phyloP scores from a whole-genome alignment of 108 stramenopile species.

The Nitzschia sp. region DNA sequence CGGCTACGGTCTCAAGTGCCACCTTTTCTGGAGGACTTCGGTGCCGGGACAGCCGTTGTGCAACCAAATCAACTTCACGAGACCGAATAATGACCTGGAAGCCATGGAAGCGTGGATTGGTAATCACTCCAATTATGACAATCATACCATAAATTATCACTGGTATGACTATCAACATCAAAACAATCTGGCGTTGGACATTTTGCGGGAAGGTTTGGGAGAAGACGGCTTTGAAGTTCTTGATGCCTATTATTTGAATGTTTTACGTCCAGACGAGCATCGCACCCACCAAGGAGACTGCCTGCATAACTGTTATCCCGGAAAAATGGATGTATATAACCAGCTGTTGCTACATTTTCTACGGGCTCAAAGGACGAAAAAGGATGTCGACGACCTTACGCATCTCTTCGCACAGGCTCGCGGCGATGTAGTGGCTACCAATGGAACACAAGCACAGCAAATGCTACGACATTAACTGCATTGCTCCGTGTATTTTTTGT shows the following conservation, averaged over 20 bases:
- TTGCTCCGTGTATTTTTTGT: no score
- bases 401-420: not conserved
- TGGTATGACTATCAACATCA: conserved; percentile 50
- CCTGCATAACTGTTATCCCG: conserved; percentile 54
- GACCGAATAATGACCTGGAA: conserved; percentile 37
- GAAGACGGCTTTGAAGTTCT: conserved; percentile 30
- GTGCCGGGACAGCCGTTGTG: conserved; percentile 60
- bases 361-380: conserved; percentile 4
- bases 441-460: no score
- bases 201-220: not conserved
- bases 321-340: conserved; percentile 52
- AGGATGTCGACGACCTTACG: conserved; percentile 19
- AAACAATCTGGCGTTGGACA: conserved; percentile 37
- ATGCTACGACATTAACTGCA: no score
- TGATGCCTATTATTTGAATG: conserved; percentile 49
- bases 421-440: no score
- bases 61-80: conserved; percentile 26
- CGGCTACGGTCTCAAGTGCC: conserved; percentile 18
- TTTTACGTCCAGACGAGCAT: conserved; percentile 48
- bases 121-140: conserved; percentile 28
- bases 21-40: conserved; percentile 42
- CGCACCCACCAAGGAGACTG: conserved; percentile 40
- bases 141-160: conserved; percentile 32
- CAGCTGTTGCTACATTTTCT: conserved; percentile 41
- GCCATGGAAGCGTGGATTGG: conserved; percentile 41